phyloP scores from a whole-genome alignment of 108 stramenopile genomes.

The Schizochytrium sp. region DNA sequence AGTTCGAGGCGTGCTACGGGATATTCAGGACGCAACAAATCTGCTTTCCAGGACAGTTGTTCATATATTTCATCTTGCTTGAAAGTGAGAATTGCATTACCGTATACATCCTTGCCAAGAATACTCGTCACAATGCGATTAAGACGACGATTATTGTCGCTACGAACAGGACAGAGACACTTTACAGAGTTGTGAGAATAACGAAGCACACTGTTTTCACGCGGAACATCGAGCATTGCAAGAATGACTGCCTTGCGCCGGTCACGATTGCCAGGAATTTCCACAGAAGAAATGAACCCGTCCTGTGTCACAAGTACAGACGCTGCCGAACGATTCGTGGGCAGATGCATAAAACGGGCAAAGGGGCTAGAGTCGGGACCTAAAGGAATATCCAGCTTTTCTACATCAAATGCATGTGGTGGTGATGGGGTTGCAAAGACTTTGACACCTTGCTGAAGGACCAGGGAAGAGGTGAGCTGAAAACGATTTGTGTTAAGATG shows the following conservation, averaged over 20 bases:
- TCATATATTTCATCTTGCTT: constrained; percentile 28
- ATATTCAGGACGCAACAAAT: constrained; percentile 50
- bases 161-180: neutral
- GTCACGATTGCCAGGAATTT: neutral
- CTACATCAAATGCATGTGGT: neutral
- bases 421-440: neutral
- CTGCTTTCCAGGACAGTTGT: neutral
- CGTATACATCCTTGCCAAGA: constrained; percentile 6
- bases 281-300: neutral
- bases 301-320: neutral
- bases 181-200: neutral
- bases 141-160: neutral
- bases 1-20: constrained; percentile 38
- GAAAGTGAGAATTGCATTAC: neutral
- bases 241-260: neutral
- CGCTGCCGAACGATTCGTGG: neutral
- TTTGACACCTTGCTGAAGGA: neutral
- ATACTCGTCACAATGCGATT: constrained; percentile 21
- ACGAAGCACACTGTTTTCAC: constrained; percentile 5
- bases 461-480: neutral
- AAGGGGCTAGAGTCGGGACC: constrained; percentile 16
- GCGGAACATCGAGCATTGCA: constrained; percentile 18
- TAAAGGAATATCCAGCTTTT: neutral
- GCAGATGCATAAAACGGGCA: neutral
- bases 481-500: neutral